Conservation (phyloP, 331 rosid genomes). For the Saraca asoca region DNA sequence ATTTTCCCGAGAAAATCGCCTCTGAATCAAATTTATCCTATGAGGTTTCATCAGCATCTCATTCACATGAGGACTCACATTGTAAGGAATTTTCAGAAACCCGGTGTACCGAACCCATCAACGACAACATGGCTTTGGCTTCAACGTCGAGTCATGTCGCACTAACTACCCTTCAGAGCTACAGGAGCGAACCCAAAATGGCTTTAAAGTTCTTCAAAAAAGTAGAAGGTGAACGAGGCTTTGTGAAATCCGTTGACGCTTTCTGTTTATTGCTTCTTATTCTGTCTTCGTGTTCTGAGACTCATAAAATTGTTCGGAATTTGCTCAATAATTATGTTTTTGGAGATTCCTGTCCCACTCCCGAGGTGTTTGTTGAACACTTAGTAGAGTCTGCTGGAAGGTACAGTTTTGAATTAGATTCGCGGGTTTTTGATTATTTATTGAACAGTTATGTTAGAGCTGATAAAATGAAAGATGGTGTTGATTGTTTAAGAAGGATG, state of each 20-base stretch:
- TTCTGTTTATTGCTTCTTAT: conserved; percentile 62
- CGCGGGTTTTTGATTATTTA: conserved; percentile 54
- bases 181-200: conserved; percentile 44
- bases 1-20: conserved; percentile 4
- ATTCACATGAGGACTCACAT: neutral
- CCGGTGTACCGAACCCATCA: neutral
- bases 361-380: conserved; percentile 35
- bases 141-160: conserved; percentile 37
- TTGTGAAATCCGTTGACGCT: conserved; percentile 40
- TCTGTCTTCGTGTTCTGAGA: conserved; percentile 34
- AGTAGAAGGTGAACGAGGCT: conserved; percentile 43
- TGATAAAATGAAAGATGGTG: conserved; percentile 50
- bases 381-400: conserved; percentile 48
- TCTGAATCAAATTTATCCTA: conserved; percentile 6
- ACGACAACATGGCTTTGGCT: neutral
- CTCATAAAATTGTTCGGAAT: conserved; percentile 19
- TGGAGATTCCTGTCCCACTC: conserved; percentile 42
- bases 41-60: conserved; percentile 2
- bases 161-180: conserved; percentile 45
- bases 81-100: neutral
- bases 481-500: conserved; percentile 55
- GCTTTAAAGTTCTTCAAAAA: conserved; percentile 55
- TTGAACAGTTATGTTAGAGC: conserved; percentile 65
- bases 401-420: conserved; percentile 44
- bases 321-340: conserved; percentile 47